Evolutionary conservation across 2,329 filamentous ascomycete species (phyloP), one percentile per base, ranked within the genome.

Genomic region (Thielaviopsis punctulata): DNA sequence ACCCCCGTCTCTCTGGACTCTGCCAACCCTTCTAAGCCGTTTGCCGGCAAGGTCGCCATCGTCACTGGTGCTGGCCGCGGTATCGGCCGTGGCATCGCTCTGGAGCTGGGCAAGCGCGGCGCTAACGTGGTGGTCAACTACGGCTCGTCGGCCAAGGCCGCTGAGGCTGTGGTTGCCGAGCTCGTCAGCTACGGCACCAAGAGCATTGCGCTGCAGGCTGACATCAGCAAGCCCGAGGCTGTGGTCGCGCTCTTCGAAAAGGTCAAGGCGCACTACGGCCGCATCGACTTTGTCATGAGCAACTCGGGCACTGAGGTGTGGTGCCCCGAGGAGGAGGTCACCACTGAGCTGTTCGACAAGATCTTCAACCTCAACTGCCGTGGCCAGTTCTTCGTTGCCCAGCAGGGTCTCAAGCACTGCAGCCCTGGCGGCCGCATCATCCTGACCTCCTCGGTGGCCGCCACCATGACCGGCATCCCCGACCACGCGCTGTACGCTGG

Each of bases 321-420:
- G 78, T 80, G 80, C 62, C 74, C 79, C 64, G 79, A 81, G 58
- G 76, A 80, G 61, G 79, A 84, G 57, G 79, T 85, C 33, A 76
- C 77, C 4, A 76, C 79, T 62, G 80, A 82, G 68, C 80, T 83
- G 58, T 85, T 78, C 67, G 80, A 84, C 66, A 72, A 79, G 59
- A 79, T 84, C 58, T 84, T 85, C 69, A 77, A 78, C 69, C 70
- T 85, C 60, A 85, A 85, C 69, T 73, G 77, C 55, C 72, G 79
- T 41, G 81, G 79, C 46, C 80, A 86, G 66, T 86, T 86, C 71
- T 86, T 87, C 64, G 82, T 87, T 50, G 83, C 82, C 19, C 81
- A 86, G 68, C 79, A 84, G 54, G 84, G 77, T 6, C 82, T 83
- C 66, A 81, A 81, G 68, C 70, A 85, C 67, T 74, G 85, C 57